Evolutionary conservation across 1,284 basidiomycete genomes (phyloP).

Genomic region (Phellinidium pouzarii): DNA sequence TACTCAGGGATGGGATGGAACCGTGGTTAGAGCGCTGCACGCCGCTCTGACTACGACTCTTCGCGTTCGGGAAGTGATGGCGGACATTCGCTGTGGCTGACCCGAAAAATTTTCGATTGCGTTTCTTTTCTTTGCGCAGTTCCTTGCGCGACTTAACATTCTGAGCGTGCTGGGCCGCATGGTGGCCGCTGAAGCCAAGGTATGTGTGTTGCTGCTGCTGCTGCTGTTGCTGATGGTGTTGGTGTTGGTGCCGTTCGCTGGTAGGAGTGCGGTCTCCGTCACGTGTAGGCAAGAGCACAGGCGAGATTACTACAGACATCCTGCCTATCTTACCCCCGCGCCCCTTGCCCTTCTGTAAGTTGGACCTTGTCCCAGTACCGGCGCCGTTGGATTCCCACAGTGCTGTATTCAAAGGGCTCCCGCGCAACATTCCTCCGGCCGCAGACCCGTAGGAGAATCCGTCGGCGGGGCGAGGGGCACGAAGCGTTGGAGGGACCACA

Average conservation of each 20-base stretch:
- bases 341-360: slow-evolving; percentile 7
- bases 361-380: slow-evolving; percentile 19
- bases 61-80: slow-evolving; percentile 65
- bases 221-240: slow-evolving; percentile 19
- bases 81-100: slow-evolving; percentile 33
- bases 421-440: slow-evolving; percentile 39
- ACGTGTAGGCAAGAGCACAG: slow-evolving; percentile 46
- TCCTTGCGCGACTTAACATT: slow-evolving; percentile 47
- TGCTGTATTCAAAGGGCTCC: slow-evolving; percentile 49
- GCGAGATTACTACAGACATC: slow-evolving; percentile 37
- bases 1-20: slow-evolving; percentile 25
- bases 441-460: slow-evolving; percentile 21
- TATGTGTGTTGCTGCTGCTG: slow-evolving; percentile 30
- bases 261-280: slow-evolving; percentile 50
- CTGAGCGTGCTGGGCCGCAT: slow-evolving; percentile 25
- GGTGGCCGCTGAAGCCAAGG: slow-evolving; percentile 13
- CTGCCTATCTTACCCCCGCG: slow-evolving; percentile 25
- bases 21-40: slow-evolving; percentile 52
- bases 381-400: slow-evolving; percentile 41
- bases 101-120: slow-evolving; percentile 48
- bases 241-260: slow-evolving; percentile 19
- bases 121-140: slow-evolving; percentile 53
- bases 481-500: slow-evolving; percentile 21
- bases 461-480: slow-evolving; percentile 25
- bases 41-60: slow-evolving; percentile 50